Evolutionary conservation across 148 eudicot species (phyloP).

Genomic region (Chenopodium formosanum): DNA sequence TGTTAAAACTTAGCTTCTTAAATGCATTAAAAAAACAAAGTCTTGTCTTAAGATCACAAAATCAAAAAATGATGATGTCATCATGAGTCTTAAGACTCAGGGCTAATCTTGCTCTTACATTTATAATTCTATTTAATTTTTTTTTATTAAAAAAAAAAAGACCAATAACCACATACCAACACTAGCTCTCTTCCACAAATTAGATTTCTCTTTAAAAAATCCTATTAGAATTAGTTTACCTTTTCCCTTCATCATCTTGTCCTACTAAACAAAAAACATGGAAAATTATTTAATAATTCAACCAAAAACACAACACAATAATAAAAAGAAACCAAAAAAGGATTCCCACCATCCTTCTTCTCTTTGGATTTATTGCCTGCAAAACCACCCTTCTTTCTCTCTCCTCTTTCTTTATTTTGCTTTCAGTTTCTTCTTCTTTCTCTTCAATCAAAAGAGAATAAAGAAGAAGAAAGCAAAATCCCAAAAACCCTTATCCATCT

Average conservation of each 20-base stretch:
- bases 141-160: not conserved
- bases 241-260: no score
- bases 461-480: constrained; percentile 12
- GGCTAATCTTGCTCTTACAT: no score
- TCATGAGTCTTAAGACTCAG: no score
- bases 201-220: no score
- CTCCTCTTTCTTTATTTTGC: not conserved
- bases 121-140: no score
- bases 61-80: no score
- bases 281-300: not conserved
- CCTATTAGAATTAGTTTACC: no score
- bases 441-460: constrained; percentile 9
- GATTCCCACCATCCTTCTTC: not conserved
- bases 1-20: no score
- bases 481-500: constrained; percentile 10
- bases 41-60: no score
- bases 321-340: constrained; percentile 1
- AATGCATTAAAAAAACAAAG: no score
- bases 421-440: constrained; percentile 19
- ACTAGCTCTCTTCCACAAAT: not conserved
- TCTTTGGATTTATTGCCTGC: not conserved
- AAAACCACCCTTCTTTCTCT: constrained; percentile 9
- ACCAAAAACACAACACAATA: not conserved
- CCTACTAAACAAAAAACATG: not conserved
- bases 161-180: not conserved